Evolutionary conservation across 208 protist species (phyloP), one percentile per base, ranked within the genome.

Genomic region (Wallacemonas sp.): DNA sequence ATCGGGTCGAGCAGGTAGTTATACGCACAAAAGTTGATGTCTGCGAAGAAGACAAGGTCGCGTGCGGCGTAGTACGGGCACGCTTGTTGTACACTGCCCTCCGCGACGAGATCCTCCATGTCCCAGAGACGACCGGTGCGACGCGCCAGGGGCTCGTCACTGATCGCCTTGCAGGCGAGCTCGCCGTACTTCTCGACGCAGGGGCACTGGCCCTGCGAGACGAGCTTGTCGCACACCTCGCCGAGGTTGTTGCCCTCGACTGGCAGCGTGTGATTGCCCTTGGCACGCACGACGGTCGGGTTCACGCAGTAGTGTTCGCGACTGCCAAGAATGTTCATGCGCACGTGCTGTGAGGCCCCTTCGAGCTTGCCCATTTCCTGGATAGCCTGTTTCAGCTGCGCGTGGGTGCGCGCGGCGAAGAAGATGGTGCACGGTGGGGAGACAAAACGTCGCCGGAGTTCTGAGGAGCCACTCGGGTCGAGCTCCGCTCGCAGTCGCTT

Each of bases 1-100:
- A 78, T 30, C 11, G 92, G 86, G 68, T 99, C 97, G 12, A 99
- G 83, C n/a, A 99, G 64, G 73, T 99, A 99, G 68, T 98, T 98
- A 78, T 99, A 99, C 9, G 98, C 98, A 65, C 93, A 85, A 61
- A 99, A 98, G 57, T 96, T 87, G 21, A 99, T 77, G 47, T 99
- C 90, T 0, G 96, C 86, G 33, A 72, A 86, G 41, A 86, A 81
- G 23, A 90, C 66, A 11, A 95, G 68, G 38, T 96, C 90, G 17
- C 93, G 85, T 1, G 89, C 70, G 4, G 93, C 80, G 85, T 97
- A 99, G 70, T 97, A 99, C 14, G 98, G 96, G 78, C 98, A 99
- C 49, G 86, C 74, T 32, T 68, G 55, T 3, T 79, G 66, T 0
- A 71, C 68, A 2, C 64, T 58, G 8, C 95, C 94, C 29, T 91